phyloP scores from a whole-genome alignment of 148 eudicot species.

The Diospyros lotus region DNA sequence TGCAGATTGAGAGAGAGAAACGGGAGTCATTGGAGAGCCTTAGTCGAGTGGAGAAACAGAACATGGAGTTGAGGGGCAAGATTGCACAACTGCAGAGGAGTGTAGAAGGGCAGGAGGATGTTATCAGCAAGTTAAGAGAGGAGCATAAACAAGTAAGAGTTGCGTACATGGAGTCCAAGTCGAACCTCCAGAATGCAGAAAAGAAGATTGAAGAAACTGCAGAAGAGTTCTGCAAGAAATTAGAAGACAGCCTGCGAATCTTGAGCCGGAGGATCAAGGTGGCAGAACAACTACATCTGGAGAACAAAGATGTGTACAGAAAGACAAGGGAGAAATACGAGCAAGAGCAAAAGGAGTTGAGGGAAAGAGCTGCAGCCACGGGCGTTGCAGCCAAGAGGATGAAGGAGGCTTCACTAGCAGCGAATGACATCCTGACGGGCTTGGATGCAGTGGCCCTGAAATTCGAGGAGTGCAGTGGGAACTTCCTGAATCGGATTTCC shows the following conservation, averaged over 20 bases:
- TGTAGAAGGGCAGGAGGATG: constrained; percentile 29
- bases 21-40: constrained; percentile 31
- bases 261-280: constrained; percentile 70
- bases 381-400: constrained; percentile 32
- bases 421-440: constrained; percentile 32
- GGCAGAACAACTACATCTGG: constrained; percentile 70
- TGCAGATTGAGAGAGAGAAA: constrained; percentile 30
- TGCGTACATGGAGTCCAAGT: constrained; percentile 14
- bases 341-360: constrained; percentile 33
- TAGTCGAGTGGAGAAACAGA: constrained; percentile 27
- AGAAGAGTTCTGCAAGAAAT: constrained; percentile 50
- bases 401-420: constrained; percentile 23
- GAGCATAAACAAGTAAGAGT: constrained; percentile 30
- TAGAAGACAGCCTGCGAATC: constrained; percentile 58
- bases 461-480: constrained; percentile 39
- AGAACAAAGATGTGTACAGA: constrained; percentile 49
- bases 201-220: constrained; percentile 65
- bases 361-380: constrained; percentile 14
- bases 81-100: constrained; percentile 24
- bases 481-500: constrained; percentile 44
- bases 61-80: constrained; percentile 25
- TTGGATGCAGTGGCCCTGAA: constrained; percentile 32
- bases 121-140: constrained; percentile 21
- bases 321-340: constrained; percentile 41
- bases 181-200: constrained; percentile 39